A percentile compares a stretch with the other conserved stretches of the same genome.
These are phyloP conservation scores for Cladophialophora yegresii DNA, from an alignment of 2,329 filamentous ascomycete genomes.

Conservation along the genomic window DNA sequence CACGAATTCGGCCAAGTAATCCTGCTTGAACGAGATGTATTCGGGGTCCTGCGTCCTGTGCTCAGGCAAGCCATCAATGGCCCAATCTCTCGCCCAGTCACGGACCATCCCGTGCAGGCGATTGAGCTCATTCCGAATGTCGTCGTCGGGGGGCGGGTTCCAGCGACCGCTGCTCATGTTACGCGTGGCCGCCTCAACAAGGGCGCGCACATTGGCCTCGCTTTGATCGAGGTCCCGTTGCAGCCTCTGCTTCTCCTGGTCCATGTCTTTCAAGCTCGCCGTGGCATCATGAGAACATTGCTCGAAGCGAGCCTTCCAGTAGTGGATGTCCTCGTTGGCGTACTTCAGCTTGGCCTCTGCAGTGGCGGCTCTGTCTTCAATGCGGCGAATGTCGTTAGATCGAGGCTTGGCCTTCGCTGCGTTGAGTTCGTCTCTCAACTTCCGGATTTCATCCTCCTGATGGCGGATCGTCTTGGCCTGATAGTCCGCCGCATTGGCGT, in stretches of 20 bases:
- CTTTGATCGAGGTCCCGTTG: neutral
- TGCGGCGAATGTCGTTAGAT: neutral
- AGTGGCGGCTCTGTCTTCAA: neutral
- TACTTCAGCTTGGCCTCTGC: neutral
- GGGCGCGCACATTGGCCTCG: neutral
- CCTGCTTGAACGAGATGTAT: neutral
- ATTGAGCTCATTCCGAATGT: neutral
- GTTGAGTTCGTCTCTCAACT: neutral
- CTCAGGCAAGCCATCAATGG: neutral
- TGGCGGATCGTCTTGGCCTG: neutral
- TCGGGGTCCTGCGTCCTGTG: neutral
- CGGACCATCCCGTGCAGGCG: neutral
- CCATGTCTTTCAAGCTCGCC: neutral
- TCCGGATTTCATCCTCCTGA: neutral
- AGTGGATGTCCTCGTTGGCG: neutral
- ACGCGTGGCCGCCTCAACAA: neutral
- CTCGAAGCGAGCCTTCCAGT: neutral
- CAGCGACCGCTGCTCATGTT: neutral
- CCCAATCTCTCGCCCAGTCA: neutral
- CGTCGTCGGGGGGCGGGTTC: neutral
- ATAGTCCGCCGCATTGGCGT: neutral
- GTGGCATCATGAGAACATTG: neutral
- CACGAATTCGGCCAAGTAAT: neutral
- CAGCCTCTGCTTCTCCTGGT: neutral
- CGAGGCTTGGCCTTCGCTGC: neutral